Percentiles rank a stretch among this genome's conserved stretches.
Evolutionary conservation across 345 rosid genomes (phyloP).

Genomic region (Eutrema heterophyllum): DNA sequence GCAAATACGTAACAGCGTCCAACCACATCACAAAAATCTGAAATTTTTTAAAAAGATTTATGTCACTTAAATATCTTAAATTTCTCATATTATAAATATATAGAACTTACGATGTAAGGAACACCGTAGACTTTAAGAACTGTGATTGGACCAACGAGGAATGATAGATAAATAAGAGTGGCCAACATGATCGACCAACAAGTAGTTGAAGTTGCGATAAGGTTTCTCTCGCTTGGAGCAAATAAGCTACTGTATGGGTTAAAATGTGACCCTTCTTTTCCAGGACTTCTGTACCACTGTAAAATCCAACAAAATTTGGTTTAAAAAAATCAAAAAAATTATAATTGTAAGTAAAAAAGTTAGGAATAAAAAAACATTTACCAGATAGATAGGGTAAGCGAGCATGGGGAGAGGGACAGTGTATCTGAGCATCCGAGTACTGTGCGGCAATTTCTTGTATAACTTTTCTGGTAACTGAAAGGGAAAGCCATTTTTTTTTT

Average conservation of each 20-base stretch:
- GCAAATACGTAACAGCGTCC: conserved; percentile 81
- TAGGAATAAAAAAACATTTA: conserved; percentile 9
- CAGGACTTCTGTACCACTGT: conserved; percentile 91
- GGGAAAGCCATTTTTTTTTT: background rate
- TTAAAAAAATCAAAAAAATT: background rate
- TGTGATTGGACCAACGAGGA: conserved; percentile 37
- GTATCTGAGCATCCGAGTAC: conserved; percentile 48
- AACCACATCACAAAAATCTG: conserved; percentile 85
- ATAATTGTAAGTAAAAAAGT: background rate
- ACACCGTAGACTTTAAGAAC: conserved; percentile 65
- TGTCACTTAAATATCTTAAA: background rate
- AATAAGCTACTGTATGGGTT: conserved; percentile 72
- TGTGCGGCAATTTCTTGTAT: conserved; percentile 38
- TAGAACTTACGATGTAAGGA: conserved; percentile 54
- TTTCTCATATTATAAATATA: background rate
- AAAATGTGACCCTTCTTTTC: conserved; percentile 92
- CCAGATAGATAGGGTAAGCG: conserved; percentile 71
- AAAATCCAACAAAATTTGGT: background rate
- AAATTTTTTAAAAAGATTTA: background rate
- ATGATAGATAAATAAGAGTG: conserved; percentile 38
- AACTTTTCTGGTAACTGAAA: conserved; percentile 57
- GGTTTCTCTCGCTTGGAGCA: conserved; percentile 57
- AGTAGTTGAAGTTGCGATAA: conserved; percentile 60
- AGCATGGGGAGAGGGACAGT: conserved; percentile 58
- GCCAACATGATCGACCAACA: conserved; percentile 62